Conservation (phyloP, 345 rosid species). For the Iberis pinnata region DNA sequence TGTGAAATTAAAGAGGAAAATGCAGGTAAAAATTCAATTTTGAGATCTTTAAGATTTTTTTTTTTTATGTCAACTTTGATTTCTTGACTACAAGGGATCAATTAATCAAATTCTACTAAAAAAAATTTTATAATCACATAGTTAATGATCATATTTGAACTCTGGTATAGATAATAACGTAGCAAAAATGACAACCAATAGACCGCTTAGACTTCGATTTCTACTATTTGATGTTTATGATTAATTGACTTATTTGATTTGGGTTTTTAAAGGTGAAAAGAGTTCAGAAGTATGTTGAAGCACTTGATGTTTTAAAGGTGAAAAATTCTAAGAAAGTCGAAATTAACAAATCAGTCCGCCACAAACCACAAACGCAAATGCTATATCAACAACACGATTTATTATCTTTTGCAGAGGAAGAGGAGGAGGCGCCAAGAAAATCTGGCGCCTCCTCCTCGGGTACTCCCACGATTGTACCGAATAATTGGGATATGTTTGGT, state of each 20-base stretch:
- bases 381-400: constrained; percentile 26
- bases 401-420: constrained; percentile 32
- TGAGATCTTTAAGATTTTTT: neutral
- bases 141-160: too few relatives aligned
- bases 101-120: too few relatives aligned
- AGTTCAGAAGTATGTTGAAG: constrained; percentile 87
- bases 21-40: constrained; percentile 53
- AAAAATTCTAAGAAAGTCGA: constrained; percentile 54
- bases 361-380: constrained; percentile 30
- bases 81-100: too few relatives aligned
- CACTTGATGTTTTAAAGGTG: constrained; percentile 70
- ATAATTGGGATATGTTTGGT: constrained; percentile 87
- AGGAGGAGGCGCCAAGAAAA: constrained; percentile 33
- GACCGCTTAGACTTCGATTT: too few relatives aligned
- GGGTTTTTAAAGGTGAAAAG: constrained; percentile 56
- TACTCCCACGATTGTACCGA: constrained; percentile 48
- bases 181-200: too few relatives aligned
- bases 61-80: neutral
- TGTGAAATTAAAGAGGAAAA: constrained; percentile 84
- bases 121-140: too few relatives aligned
- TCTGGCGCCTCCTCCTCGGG: constrained; percentile 32
- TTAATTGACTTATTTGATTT: neutral
- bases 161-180: too few relatives aligned
- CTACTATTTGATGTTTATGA: too few relatives aligned
- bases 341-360: constrained; percentile 34